A percentile compares a stretch with the other conserved stretches of the same genome.
These are phyloP conservation scores for Nematodospora anomalae DNA, from an alignment of 1,139 yeast species.

Conservation along the genomic window DNA sequence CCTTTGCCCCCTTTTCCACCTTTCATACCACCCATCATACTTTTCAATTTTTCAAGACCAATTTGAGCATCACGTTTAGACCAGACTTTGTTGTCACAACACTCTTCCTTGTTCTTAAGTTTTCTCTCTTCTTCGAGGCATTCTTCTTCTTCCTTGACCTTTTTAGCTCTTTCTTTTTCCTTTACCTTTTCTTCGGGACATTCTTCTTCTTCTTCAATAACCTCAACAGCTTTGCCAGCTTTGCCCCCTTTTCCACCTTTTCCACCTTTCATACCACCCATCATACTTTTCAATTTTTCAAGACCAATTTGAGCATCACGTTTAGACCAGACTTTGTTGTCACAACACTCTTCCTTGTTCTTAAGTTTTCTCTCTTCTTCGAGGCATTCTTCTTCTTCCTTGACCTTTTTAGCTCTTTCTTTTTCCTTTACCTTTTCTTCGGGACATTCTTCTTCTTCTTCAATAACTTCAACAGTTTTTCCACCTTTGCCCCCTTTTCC, in stretches of 20 bases:
- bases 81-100: no score
- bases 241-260: no score
- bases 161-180: not conserved
- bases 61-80: no score
- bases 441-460: not conserved
- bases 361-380: constrained; percentile 3
- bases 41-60: not conserved
- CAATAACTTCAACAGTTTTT: not conserved
- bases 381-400: no score
- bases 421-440: not conserved
- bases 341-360: no score
- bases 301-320: constrained; percentile 1
- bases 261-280: constrained; percentile 4
- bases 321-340: no score
- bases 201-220: not conserved
- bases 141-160: no score
- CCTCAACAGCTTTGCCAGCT: constrained; percentile 2
- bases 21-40: constrained; percentile 3
- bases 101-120: no score
- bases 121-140: constrained; percentile 2
- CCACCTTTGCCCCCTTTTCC: constrained; percentile 5
- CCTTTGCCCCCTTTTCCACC: constrained; percentile 3
- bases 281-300: constrained; percentile 4
- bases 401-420: no score
- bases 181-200: no score